Evolutionary conservation across 345 rosid species (phyloP).

Genomic region (Capsella bursapastoris): DNA sequence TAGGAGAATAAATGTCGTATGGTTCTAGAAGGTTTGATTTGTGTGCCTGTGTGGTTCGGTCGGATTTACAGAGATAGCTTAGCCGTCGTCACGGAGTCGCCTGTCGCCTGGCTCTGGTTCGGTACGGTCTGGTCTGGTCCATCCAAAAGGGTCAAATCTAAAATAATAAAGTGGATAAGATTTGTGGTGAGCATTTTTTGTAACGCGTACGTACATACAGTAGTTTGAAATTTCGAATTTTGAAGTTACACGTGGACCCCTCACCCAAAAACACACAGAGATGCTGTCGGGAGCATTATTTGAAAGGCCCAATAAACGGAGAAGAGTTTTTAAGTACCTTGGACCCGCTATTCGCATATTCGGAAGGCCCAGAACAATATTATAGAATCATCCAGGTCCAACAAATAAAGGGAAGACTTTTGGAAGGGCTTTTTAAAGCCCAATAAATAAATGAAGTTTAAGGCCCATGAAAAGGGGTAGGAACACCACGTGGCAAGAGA

Average conservation of each 20-base stretch:
- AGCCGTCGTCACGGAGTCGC: background rate
- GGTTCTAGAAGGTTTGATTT: slow-evolving; percentile 27
- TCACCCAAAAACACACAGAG: too few species aligned
- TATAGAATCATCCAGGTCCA: background rate
- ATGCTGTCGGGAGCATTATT: background rate
- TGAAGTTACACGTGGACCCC: slow-evolving; percentile 36
- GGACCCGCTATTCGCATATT: too few species aligned
- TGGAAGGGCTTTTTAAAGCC: background rate
- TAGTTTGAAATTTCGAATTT: slow-evolving; percentile 42
- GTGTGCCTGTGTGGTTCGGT: slow-evolving; percentile 20
- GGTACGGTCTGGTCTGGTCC: slow-evolving; percentile 7
- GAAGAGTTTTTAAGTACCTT: too few species aligned
- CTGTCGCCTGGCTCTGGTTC: background rate
- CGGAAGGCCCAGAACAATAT: too few species aligned
- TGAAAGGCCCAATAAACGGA: background rate
- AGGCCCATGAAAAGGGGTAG: background rate
- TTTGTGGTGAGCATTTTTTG: slow-evolving; percentile 2
- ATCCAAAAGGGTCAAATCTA: slow-evolving; percentile 23
- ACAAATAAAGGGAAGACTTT: background rate
- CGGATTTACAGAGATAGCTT: background rate
- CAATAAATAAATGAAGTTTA: background rate
- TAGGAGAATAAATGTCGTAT: slow-evolving; percentile 22
- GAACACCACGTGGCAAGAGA: slow-evolving; percentile 25
- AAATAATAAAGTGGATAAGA: slow-evolving; percentile 34
- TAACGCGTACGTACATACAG: background rate